Evolutionary conservation across 192 early-diverging fungal genomes (phyloP).

Genomic region (Spizellomyces sp.): DNA sequence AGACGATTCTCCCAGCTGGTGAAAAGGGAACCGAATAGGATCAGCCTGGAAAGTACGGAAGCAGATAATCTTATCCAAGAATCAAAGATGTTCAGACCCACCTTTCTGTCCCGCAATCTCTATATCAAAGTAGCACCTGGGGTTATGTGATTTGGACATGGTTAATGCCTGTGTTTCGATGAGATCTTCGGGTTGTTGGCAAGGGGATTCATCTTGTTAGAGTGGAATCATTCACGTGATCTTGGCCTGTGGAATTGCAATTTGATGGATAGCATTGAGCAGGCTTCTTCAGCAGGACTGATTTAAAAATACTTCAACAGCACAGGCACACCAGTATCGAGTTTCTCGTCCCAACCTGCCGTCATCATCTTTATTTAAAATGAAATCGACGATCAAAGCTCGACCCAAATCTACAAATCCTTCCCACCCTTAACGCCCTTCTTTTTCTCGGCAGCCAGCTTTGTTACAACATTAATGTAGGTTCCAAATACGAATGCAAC

Average conservation of each 20-base stretch:
- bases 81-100: neutral
- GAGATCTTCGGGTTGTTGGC: too few species aligned
- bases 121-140: slow-evolving; percentile 84
- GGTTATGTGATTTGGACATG: slow-evolving; percentile 26
- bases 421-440: slow-evolving; percentile 15
- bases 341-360: too few species aligned
- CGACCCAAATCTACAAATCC: neutral
- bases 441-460: slow-evolving; percentile 36
- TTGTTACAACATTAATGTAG: slow-evolving; percentile 70
- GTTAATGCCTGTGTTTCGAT: too few species aligned
- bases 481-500: slow-evolving; percentile 66
- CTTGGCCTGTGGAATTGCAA: too few species aligned
- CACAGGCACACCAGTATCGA: too few species aligned
- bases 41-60: neutral
- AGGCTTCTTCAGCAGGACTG: too few species aligned
- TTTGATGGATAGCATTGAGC: too few species aligned
- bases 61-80: neutral
- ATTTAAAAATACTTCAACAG: too few species aligned
- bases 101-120: slow-evolving; percentile 65
- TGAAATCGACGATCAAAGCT: neutral
- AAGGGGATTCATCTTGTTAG: too few species aligned
- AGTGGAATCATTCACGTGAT: too few species aligned
- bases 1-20: slow-evolving; percentile 63
- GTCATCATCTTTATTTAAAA: too few species aligned
- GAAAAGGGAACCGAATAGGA: neutral